Evolutionary conservation across 805 yeast genomes (phyloP).

Genomic region (Myxozyma mucilagina): DNA sequence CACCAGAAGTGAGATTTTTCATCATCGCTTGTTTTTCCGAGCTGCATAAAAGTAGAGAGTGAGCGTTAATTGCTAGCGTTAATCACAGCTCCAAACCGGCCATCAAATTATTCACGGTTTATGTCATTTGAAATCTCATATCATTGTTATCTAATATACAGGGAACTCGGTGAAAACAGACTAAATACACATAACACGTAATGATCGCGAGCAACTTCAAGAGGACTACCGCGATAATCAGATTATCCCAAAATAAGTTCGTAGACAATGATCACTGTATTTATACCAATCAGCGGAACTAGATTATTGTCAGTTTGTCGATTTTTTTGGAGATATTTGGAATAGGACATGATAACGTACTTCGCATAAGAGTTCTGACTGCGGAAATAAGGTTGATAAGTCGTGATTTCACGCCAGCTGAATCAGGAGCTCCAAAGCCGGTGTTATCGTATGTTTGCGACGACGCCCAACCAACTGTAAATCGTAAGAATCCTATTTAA

Average conservation of each 20-base stretch:
- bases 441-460: constrained; percentile 40
- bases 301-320: not conserved
- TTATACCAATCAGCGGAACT: constrained; percentile 71
- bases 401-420: constrained; percentile 55
- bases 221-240: not conserved
- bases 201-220: not conserved
- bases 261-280: constrained; percentile 64
- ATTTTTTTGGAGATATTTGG: not conserved
- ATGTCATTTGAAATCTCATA: too few species aligned
- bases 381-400: constrained; percentile 69
- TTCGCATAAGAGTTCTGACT: constrained; percentile 70
- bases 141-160: too few species aligned
- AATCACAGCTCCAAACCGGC: too few species aligned
- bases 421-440: constrained; percentile 47
- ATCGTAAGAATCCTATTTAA: not conserved
- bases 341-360: constrained; percentile 42
- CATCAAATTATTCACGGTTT: too few species aligned
- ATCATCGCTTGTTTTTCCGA: too few species aligned
- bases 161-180: too few species aligned
- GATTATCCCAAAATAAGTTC: constrained; percentile 66
- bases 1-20: too few species aligned
- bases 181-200: not conserved
- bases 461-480: constrained; percentile 50
- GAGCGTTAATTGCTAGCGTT: too few species aligned
- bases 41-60: too few species aligned